Evolutionary conservation across 495 filamentous ascomycete genomes (phyloP).

Genomic region (Aspergillus ellipticus): DNA sequence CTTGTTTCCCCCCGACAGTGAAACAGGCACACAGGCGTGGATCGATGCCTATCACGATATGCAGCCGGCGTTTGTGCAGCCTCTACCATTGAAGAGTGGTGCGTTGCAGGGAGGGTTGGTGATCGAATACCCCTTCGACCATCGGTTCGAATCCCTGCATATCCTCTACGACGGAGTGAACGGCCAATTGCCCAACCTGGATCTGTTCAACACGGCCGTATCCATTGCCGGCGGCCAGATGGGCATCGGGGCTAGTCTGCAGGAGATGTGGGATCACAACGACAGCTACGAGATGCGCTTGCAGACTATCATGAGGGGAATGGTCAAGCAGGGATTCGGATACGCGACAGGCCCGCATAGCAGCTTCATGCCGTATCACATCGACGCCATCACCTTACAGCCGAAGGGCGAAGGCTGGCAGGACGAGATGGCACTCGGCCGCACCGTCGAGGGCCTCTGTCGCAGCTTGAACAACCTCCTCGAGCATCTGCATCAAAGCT

Average conservation of each 20-base stretch:
- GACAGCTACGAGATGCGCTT: slow-evolving; percentile 81
- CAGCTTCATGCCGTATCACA: slow-evolving; percentile 95
- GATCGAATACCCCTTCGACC: slow-evolving; percentile 85
- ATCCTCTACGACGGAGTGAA: slow-evolving; percentile 96
- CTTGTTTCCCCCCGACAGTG: slow-evolving; percentile 82
- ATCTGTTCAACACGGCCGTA: slow-evolving; percentile 92
- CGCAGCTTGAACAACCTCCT: slow-evolving; percentile 92
- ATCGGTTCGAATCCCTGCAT: slow-evolving; percentile 79
- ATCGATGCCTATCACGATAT: slow-evolving; percentile 95
- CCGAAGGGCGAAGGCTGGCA: slow-evolving; percentile 89
- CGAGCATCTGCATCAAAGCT: slow-evolving; percentile 96
- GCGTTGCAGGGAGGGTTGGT: slow-evolving; percentile 89
- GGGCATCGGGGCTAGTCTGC: slow-evolving; percentile 76
- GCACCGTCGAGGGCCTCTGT: slow-evolving; percentile 83
- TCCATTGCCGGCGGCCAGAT: slow-evolving; percentile 86
- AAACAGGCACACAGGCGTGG: slow-evolving; percentile 91
- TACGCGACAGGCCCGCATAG: slow-evolving; percentile 89
- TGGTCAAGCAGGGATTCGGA: slow-evolving; percentile 87
- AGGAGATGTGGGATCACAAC: slow-evolving; percentile 81
- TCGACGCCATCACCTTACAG: slow-evolving; percentile 92
- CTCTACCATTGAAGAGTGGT: slow-evolving; percentile 87
- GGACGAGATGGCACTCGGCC: slow-evolving; percentile 92
- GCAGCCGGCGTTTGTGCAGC: slow-evolving; percentile 63
- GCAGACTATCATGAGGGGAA: slow-evolving; percentile 85
- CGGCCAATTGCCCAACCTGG: slow-evolving; percentile 90